Conservation (phyloP, 2,329 filamentous ascomycete genomes). For the Aureobasidium melanogenum region DNA sequence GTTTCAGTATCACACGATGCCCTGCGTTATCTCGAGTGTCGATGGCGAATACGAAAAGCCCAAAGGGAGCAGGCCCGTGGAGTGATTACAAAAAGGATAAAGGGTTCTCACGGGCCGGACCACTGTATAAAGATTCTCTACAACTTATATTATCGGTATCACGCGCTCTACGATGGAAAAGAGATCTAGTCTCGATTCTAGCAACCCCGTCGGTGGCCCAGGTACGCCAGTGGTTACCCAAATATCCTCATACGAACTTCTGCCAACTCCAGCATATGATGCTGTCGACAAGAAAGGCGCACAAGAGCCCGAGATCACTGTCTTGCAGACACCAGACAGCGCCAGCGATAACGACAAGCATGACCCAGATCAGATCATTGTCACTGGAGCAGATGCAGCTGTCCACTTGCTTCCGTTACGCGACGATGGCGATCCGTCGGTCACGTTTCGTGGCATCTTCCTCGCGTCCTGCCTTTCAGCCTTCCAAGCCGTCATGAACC, state of each 20-base stretch:
- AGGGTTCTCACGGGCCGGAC: background rate
- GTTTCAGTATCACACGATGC: background rate
- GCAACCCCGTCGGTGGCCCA: background rate
- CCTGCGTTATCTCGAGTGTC: background rate
- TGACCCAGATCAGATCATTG: slow-evolving; percentile 31
- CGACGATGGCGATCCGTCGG: slow-evolving; percentile 43
- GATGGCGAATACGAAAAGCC: background rate
- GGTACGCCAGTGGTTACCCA: background rate
- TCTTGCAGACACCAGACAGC: background rate
- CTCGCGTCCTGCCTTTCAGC: slow-evolving; percentile 41
- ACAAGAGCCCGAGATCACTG: background rate
- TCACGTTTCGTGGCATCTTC: slow-evolving; percentile 47
- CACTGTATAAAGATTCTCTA: too few relatives aligned
- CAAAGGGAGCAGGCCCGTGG: background rate
- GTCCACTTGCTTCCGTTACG: slow-evolving; percentile 40
- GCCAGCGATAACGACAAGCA: background rate
- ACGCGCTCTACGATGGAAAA: background rate
- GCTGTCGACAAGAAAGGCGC: background rate
- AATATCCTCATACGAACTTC: background rate
- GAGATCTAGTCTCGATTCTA: background rate
- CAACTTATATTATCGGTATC: too few relatives aligned
- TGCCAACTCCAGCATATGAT: background rate
- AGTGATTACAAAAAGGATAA: background rate
- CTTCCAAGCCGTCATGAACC: slow-evolving; percentile 48
- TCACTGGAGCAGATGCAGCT: slow-evolving; percentile 45